Percentiles rank a stretch among this genome's conserved stretches.
Evolutionary conservation across 352 stramenopile genomes (phyloP).

Genomic region (Globisporangium parvum): DNA sequence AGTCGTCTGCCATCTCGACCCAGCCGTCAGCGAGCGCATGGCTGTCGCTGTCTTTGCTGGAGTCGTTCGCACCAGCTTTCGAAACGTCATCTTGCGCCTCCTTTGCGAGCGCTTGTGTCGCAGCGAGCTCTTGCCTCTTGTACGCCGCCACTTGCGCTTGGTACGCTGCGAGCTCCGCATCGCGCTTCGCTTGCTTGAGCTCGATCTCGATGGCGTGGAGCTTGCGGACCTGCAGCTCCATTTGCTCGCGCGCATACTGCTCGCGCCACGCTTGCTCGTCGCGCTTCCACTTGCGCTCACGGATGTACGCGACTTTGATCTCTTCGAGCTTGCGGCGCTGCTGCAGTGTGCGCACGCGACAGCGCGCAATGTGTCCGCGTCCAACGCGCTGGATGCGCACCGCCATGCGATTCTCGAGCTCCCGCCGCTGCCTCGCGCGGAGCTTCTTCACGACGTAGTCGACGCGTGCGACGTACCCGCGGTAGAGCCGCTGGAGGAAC

Average conservation of each 20-base stretch:
- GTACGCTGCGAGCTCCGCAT: conserved; percentile 50
- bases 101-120: conserved; percentile 10
- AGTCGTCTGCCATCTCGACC: conserved; percentile 29
- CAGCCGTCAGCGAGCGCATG: conserved; percentile 18
- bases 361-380: conserved; percentile 30
- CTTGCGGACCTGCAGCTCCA: conserved; percentile 43
- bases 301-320: conserved; percentile 50
- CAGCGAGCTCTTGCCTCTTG: conserved; percentile 23
- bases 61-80: conserved; percentile 1
- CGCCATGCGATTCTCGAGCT: conserved; percentile 28
- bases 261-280: conserved; percentile 41
- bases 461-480: conserved; percentile 36
- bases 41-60: conserved; percentile 2
- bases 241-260: conserved; percentile 33
- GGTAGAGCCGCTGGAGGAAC: conserved; percentile 48
- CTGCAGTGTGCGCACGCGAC: conserved; percentile 19
- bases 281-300: conserved; percentile 50
- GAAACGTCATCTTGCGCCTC: conserved; percentile 8
- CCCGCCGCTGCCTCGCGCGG: conserved; percentile 22
- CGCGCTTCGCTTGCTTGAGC: conserved; percentile 53
- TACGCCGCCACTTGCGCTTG: conserved; percentile 40
- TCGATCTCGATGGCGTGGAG: conserved; percentile 35
- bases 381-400: conserved; percentile 27
- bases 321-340: conserved; percentile 31
- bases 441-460: conserved; percentile 34